Evolutionary conservation across 371 early-diverging fungal genomes (phyloP).

Genomic region (Mortierella sp.): DNA sequence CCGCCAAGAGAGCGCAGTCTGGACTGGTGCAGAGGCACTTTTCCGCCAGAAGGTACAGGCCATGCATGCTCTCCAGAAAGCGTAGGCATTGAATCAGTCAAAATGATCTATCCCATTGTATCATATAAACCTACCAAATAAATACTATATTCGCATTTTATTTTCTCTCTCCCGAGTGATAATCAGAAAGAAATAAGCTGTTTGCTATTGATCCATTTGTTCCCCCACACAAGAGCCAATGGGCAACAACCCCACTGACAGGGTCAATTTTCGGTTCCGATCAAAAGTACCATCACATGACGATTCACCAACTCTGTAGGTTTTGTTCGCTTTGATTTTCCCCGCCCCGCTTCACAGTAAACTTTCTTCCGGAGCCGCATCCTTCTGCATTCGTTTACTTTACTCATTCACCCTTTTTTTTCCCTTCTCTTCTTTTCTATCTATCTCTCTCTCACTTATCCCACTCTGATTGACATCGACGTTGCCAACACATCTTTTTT

Average conservation of each 20-base stretch:
- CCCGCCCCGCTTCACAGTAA: background rate
- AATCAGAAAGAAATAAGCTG: background rate
- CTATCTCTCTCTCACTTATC: background rate
- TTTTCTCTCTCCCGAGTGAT: background rate
- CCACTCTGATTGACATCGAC: background rate
- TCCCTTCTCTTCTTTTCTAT: background rate
- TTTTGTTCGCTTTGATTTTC: background rate
- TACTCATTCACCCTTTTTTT: constrained; percentile 8
- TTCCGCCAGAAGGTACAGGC: constrained; percentile 77
- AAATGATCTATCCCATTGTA: background rate
- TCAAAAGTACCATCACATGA: constrained; percentile 10
- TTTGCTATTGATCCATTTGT: background rate
- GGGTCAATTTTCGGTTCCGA: constrained; percentile 6
- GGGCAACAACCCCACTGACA: constrained; percentile 1
- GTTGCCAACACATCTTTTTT: background rate
- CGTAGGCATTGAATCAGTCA: background rate
- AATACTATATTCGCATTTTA: background rate
- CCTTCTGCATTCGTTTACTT: background rate
- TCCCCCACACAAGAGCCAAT: constrained; percentile 11
- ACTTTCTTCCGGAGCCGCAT: constrained; percentile 5
- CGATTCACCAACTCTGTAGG: background rate
- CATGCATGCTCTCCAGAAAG: constrained; percentile 25
- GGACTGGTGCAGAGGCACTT: constrained; percentile 88
- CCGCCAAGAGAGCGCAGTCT: constrained; percentile 78
- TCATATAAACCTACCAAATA: background rate